phyloP scores from a whole-genome alignment of 1,139 yeast species.

The Hyphopichia khmerensis region DNA sequence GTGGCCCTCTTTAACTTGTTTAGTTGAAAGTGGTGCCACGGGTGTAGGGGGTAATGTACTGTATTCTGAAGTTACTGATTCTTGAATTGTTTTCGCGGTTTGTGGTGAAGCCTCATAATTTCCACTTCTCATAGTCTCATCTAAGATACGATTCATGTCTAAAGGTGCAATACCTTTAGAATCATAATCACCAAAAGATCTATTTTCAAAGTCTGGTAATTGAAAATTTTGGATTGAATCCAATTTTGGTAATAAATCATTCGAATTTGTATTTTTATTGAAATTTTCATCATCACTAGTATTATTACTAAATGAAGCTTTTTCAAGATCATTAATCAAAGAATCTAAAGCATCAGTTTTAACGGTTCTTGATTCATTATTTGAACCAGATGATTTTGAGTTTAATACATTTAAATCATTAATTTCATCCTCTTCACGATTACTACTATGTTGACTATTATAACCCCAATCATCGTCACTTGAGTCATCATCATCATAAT shows the following conservation, averaged over 20 bases:
- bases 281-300: slow-evolving; percentile 7
- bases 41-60: slow-evolving; percentile 21
- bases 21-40: slow-evolving; percentile 27
- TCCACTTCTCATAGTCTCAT: slow-evolving; percentile 3
- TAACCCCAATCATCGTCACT: slow-evolving; percentile 27
- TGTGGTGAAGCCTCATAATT: background rate
- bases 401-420: background rate
- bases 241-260: slow-evolving; percentile 18
- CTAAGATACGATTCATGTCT: slow-evolving; percentile 6
- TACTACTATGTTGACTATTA: slow-evolving; percentile 22
- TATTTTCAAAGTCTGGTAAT: slow-evolving; percentile 28
- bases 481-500: slow-evolving; percentile 10
- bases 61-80: background rate
- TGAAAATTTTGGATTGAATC: slow-evolving; percentile 22
- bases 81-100: background rate
- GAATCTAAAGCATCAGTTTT: slow-evolving; percentile 34
- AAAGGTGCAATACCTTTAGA: slow-evolving; percentile 5
- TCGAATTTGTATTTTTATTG: slow-evolving; percentile 2
- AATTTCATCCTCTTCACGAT: slow-evolving; percentile 8
- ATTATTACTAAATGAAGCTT: slow-evolving; percentile 14
- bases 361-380: slow-evolving; percentile 4
- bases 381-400: background rate
- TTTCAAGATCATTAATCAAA: slow-evolving; percentile 35
- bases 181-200: slow-evolving; percentile 16
- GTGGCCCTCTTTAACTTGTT: slow-evolving; percentile 26